phyloP scores from a whole-genome alignment of 352 stramenopile species.

The Globisporangium spiculum region DNA sequence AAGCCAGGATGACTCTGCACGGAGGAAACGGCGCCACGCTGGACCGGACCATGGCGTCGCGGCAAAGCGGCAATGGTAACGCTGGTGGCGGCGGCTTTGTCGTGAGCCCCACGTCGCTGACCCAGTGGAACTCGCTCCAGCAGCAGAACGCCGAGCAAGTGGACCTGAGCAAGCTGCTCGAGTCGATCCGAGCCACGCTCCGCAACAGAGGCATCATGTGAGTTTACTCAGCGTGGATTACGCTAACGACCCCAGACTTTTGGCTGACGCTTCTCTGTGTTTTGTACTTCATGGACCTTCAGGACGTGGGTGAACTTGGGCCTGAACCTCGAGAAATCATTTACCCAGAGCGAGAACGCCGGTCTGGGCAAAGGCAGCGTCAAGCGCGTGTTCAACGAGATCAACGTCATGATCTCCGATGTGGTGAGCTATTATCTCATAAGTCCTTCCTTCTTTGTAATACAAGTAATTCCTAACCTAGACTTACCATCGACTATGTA shows the following conservation, averaged over 20 bases:
- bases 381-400: slow-evolving; percentile 55
- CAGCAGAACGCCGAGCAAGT: slow-evolving; percentile 64
- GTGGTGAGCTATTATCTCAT: slow-evolving; percentile 34
- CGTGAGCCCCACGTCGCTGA: slow-evolving; percentile 46
- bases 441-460: neutral
- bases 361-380: slow-evolving; percentile 49
- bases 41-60: neutral
- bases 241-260: neutral
- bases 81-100: neutral
- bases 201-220: slow-evolving; percentile 49
- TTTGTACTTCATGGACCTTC: neutral
- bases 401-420: slow-evolving; percentile 49
- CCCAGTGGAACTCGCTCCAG: slow-evolving; percentile 67
- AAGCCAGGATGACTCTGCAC: slow-evolving; percentile 6
- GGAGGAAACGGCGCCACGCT: neutral
- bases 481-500: neutral
- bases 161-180: slow-evolving; percentile 44
- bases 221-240: neutral
- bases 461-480: no score
- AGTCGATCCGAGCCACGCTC: slow-evolving; percentile 35
- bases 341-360: slow-evolving; percentile 31
- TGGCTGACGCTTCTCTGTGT: neutral
- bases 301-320: slow-evolving; percentile 58
- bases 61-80: neutral
- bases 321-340: slow-evolving; percentile 44